Base-by-base conservation (phyloP, 495 filamentous ascomycete genomes). In the Xylaria telfairii region DNA sequence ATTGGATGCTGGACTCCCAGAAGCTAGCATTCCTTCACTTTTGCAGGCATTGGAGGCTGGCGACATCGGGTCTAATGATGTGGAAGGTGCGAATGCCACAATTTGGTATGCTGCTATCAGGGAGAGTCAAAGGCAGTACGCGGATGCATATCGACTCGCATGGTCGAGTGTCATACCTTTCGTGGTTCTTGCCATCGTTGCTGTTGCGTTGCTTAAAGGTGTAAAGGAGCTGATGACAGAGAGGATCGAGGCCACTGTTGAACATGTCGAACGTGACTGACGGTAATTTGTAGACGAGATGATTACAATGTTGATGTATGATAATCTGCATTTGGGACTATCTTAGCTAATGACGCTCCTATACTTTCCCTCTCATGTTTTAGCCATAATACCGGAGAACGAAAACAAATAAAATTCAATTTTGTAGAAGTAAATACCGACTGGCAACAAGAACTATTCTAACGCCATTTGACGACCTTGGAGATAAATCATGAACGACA, bases 111-210 rank as follows among this genome's bases (percentile, higher is more conserved):
- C 77, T 21, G 84, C 82, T 6, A 66, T 76, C 28, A 71, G 72
- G 4, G 81, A 80, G 24, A 85, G 84, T 70, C 77, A 75, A 44
- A 74, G 77, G 73, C 73, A 81, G 73, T 86, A 85, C 70, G 79
- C 83, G 0, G 65, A 79, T 21, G 83, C 84, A 0, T 87, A 86
- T 69, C 72, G 81, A 26, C 63, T 87, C 12, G 86, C 84, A 0
- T 88, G 87, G 87, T 73, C 81, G 34, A 84, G 81, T 49, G 78
- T 88, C 17, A 83, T 87, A 54, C 86, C 86, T 1, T 88, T 88
- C 73, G 84, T 87, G 9, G 82, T 86, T 9, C 71, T 88, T 19
- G 86, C 83, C 7, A 70, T 85, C 4, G 76, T 85, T 3, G 78
- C 81, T 3, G 82, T 87, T 3, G 77, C 73, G 24, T 77, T 81